Evolutionary conservation across 495 filamentous ascomycete genomes (phyloP).

Genomic region (Xanthoparmelia taractica): DNA sequence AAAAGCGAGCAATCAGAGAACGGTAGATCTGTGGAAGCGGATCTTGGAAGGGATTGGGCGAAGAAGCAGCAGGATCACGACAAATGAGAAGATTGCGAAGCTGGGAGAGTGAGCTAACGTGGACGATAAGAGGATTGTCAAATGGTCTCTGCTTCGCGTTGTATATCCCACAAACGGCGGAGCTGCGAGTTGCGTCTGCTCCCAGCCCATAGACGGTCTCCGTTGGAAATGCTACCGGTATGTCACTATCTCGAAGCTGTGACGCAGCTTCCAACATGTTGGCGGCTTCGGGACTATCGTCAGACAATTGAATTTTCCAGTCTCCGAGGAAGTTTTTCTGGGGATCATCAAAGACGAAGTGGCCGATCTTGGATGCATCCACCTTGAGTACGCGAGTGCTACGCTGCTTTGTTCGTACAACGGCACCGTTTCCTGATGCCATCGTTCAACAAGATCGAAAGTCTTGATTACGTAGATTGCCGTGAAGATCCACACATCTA

Average conservation of each 20-base stretch:
- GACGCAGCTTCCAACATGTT: constrained; percentile 23
- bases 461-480: too few relatives aligned
- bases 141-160: constrained; percentile 78
- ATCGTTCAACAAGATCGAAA: not conserved
- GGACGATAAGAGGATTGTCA: constrained; percentile 94
- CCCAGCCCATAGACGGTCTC: constrained; percentile 97
- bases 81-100: constrained; percentile 54
- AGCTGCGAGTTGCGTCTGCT: constrained; percentile 79
- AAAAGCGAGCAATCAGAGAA: constrained; percentile 73
- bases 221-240: constrained; percentile 90
- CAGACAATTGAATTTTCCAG: constrained; percentile 20
- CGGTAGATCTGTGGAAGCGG: constrained; percentile 74
- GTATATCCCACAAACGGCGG: constrained; percentile 87
- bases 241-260: constrained; percentile 50
- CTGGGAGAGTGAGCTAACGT: constrained; percentile 76
- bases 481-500: too few relatives aligned
- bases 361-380: constrained; percentile 21
- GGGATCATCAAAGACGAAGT: constrained; percentile 21
- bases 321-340: constrained; percentile 21
- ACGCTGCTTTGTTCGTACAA: not conserved
- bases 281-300: constrained; percentile 16
- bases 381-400: constrained; percentile 19
- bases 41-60: constrained; percentile 24
- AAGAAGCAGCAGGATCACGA: constrained; percentile 18
- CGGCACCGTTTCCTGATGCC: not conserved